phyloP scores from a whole-genome alignment of 78 protist species.

The Tieghemostelium lacteum region DNA sequence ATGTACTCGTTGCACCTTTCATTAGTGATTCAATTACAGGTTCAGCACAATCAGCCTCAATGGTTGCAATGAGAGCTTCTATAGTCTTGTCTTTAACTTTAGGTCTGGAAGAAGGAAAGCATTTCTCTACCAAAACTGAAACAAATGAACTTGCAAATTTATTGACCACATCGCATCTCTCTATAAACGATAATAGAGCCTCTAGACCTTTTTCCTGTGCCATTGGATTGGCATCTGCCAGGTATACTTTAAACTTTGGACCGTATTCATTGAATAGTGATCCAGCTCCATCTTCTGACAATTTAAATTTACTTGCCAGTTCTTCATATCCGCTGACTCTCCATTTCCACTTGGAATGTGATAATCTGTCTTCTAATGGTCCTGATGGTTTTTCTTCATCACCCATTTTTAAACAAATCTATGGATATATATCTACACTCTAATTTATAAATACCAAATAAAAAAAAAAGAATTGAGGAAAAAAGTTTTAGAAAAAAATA shows the following conservation, averaged over 20 bases:
- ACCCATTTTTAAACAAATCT: slow-evolving; percentile 67
- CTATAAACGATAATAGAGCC: slow-evolving; percentile 61
- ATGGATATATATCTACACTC: neutral
- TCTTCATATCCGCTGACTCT: slow-evolving; percentile 71
- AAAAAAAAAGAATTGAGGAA: neutral
- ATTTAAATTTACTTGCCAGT: slow-evolving; percentile 35
- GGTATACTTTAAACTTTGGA: slow-evolving; percentile 31
- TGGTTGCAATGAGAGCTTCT: slow-evolving; percentile 12
- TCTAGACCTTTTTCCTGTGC: slow-evolving; percentile 70
- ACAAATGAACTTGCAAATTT: slow-evolving; percentile 40
- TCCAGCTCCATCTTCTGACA: slow-evolving; percentile 24
- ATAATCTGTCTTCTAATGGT: slow-evolving; percentile 60
- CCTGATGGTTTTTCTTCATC: slow-evolving; percentile 80
- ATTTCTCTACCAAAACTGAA: slow-evolving; percentile 49
- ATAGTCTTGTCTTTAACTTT: slow-evolving; percentile 52
- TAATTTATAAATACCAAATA: neutral
- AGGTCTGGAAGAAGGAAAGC: slow-evolving; percentile 45
- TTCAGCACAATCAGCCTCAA: slow-evolving; percentile 64
- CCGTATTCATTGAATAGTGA: slow-evolving; percentile 72
- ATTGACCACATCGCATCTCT: slow-evolving; percentile 56
- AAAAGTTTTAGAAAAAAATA: no score
- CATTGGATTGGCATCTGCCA: slow-evolving; percentile 73
- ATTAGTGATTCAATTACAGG: slow-evolving; percentile 46
- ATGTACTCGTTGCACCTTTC: slow-evolving; percentile 45
- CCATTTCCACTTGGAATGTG: slow-evolving; percentile 75